A percentile compares a stretch with the other conserved stretches of the same genome.
Evolutionary conservation across 768 basidiomycete genomes (phyloP).

Genomic region (Kwoniella heveanensis): DNA sequence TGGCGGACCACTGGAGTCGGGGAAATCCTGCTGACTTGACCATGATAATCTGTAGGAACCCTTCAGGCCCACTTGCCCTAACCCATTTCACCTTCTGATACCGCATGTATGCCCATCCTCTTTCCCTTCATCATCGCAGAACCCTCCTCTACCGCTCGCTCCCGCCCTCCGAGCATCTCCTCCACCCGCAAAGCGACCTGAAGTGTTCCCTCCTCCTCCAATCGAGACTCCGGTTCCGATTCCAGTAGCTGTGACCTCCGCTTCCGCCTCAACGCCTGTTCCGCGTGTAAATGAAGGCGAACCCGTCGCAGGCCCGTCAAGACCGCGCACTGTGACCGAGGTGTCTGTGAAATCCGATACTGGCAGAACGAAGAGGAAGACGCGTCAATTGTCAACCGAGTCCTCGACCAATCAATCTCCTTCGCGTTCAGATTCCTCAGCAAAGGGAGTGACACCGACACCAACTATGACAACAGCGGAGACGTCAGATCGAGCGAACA

Average conservation of each 20-base stretch:
- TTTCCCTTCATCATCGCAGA: conserved; percentile 36
- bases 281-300: too few relatives aligned
- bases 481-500: background rate
- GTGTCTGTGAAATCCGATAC: background rate
- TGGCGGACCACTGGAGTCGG: too few relatives aligned
- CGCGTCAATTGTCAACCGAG: conserved; percentile 9
- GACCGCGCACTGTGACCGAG: conserved; percentile 1
- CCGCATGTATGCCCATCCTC: conserved; percentile 42
- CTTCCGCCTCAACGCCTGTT: background rate
- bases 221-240: background rate
- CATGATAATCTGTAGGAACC: conserved; percentile 23
- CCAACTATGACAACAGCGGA: background rate
- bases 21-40: conserved; percentile 2
- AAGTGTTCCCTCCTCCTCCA: conserved; percentile 39
- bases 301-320: conserved; percentile 29
- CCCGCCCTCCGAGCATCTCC: conserved; percentile 22
- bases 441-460: conserved; percentile 7
- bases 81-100: conserved; percentile 49
- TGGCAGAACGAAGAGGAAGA: conserved; percentile 28
- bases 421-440: conserved; percentile 18
- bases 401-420: conserved; percentile 19
- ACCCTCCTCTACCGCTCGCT: conserved; percentile 34
- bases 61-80: conserved; percentile 41
- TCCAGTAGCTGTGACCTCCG: background rate
- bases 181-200: conserved; percentile 31